Evolutionary conservation across 257 asterid species (phyloP).

Genomic region (Sherardia arvensis): DNA sequence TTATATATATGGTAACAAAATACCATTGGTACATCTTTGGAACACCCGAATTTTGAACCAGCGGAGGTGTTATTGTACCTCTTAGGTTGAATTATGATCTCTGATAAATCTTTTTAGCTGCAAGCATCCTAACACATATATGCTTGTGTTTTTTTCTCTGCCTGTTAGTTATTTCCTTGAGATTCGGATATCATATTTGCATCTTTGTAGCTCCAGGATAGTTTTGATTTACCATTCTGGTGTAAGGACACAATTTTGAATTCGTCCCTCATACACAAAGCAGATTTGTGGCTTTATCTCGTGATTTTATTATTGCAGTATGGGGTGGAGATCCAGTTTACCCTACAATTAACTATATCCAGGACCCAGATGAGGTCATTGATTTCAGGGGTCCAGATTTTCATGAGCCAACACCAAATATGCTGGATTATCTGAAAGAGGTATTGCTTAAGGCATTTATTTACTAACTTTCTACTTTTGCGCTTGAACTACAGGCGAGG

Average conservation of each 20-base stretch:
- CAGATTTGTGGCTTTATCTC: background rate
- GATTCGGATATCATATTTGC: background rate
- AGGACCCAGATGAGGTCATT: slow-evolving; percentile 88
- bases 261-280: background rate
- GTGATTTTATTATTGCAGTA: slow-evolving; percentile 39
- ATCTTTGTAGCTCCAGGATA: background rate
- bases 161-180: background rate
- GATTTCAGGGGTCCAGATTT: slow-evolving; percentile 96
- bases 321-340: slow-evolving; percentile 99
- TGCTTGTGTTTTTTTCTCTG: background rate
- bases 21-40: background rate
- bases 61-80: background rate
- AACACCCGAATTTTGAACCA: background rate
- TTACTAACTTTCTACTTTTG: background rate
- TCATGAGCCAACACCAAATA: slow-evolving; percentile 95
- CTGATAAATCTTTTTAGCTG: background rate
- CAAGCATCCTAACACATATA: background rate
- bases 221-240: background rate
- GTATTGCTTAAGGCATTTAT: slow-evolving; percentile 28
- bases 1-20: background rate
- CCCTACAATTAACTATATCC: slow-evolving; percentile 91
- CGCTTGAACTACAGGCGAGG: background rate
- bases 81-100: background rate
- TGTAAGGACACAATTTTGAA: background rate
- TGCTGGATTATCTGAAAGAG: slow-evolving; percentile 90